Conservation (phyloP, 352 stramenopile genomes). For the Globisporangium polare region DNA sequence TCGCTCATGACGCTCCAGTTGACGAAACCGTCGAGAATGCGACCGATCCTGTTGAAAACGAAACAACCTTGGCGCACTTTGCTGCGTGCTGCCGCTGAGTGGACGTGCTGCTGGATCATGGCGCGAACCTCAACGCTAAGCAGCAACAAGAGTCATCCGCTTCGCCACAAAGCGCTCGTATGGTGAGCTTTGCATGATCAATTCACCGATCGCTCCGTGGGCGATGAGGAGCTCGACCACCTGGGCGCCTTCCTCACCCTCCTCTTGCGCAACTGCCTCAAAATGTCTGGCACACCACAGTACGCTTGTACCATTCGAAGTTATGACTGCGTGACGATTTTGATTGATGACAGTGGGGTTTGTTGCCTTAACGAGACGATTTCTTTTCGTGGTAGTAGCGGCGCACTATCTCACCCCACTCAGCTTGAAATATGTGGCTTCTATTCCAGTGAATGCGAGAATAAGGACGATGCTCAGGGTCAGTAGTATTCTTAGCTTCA, state of each 20-base stretch:
- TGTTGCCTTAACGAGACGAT: not conserved
- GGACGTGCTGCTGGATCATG: constrained; percentile 8
- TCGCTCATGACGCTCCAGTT: constrained; percentile 1
- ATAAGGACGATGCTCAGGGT: not conserved
- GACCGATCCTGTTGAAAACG: not conserved
- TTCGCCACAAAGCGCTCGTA: too few relatives aligned
- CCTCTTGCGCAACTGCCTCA: too few relatives aligned
- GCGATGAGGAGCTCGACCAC: too few relatives aligned
- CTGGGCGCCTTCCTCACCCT: too few relatives aligned
- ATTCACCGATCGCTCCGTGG: too few relatives aligned
- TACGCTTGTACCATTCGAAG: too few relatives aligned
- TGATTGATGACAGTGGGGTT: not conserved
- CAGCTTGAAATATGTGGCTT: too few relatives aligned
- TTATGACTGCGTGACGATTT: not conserved
- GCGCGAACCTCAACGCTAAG: constrained; percentile 7
- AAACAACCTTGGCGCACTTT: not conserved
- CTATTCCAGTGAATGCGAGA: too few relatives aligned
- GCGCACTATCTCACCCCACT: not conserved
- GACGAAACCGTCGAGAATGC: constrained; percentile 1
- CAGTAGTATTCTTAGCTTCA: constrained; percentile 3
- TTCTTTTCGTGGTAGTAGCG: not conserved
- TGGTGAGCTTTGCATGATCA: too few relatives aligned
- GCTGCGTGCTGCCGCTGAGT: not conserved
- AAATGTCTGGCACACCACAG: too few relatives aligned
- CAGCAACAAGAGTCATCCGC: too few relatives aligned